Evolutionary conservation across 2,329 filamentous ascomycete genomes (phyloP).

Genomic region (Epichloe baconii): DNA sequence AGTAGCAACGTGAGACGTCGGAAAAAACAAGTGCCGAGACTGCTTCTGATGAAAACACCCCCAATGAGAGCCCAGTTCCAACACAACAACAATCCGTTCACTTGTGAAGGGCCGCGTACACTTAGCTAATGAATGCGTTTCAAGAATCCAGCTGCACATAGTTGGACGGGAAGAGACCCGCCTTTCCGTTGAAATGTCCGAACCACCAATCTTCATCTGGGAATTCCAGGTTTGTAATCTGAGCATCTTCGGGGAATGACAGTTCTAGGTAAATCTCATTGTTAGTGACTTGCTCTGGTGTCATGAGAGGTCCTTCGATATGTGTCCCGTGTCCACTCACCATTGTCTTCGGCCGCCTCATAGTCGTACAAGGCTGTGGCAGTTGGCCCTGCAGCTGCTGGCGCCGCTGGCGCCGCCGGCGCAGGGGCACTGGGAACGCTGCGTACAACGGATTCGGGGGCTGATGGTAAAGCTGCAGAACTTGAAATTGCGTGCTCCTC

Average conservation of each 20-base stretch:
- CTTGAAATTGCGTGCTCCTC: slow-evolving; percentile 28
- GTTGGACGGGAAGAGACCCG: slow-evolving; percentile 72
- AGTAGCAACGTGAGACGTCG: too few relatives aligned
- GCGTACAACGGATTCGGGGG: slow-evolving; percentile 15
- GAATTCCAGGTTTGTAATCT: slow-evolving; percentile 75
- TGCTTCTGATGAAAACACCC: too few relatives aligned
- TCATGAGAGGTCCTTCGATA: not conserved
- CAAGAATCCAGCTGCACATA: slow-evolving; percentile 47
- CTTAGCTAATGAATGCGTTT: not conserved
- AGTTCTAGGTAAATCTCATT: slow-evolving; percentile 29
- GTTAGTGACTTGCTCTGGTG: not conserved
- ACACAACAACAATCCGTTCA: too few relatives aligned
- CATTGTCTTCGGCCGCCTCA: slow-evolving; percentile 91
- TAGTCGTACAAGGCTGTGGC: slow-evolving; percentile 91
- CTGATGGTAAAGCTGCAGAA: slow-evolving; percentile 21
- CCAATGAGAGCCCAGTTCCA: too few relatives aligned
- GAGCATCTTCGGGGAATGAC: slow-evolving; percentile 83
- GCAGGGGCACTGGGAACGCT: slow-evolving; percentile 16
- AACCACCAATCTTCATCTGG: slow-evolving; percentile 99
- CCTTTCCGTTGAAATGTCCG: slow-evolving; percentile 66
- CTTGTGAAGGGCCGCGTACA: not conserved
- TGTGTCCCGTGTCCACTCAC: slow-evolving; percentile 23
- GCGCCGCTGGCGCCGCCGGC: slow-evolving; percentile 23
- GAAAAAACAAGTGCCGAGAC: too few relatives aligned
- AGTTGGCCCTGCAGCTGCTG: slow-evolving; percentile 41